A percentile compares a stretch with the other conserved stretches of the same genome.
phyloP scores from a whole-genome alignment of 1,139 yeast genomes.

The Ashbya aceris region DNA sequence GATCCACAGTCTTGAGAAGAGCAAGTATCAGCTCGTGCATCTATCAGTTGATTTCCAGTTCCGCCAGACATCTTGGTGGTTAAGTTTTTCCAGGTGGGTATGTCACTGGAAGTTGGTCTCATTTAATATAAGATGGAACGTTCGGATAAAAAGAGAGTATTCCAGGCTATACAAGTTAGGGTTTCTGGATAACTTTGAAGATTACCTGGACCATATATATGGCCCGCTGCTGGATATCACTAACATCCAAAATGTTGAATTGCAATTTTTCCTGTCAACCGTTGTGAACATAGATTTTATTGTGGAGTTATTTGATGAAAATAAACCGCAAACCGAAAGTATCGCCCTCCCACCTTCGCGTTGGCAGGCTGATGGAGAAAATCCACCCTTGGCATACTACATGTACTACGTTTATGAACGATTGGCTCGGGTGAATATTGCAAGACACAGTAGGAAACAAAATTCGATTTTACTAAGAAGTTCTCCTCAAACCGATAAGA shows the following conservation, averaged over 20 bases:
- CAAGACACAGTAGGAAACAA: neutral
- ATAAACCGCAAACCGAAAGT: neutral
- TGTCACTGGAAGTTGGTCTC: conserved; percentile 26
- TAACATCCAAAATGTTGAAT: conserved; percentile 10
- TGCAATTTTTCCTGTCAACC: conserved; percentile 19
- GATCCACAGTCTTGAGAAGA: conserved; percentile 22
- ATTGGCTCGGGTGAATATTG: neutral
- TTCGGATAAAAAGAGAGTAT: conserved; percentile 20
- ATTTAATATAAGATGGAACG: conserved; percentile 27
- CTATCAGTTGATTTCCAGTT: conserved; percentile 27
- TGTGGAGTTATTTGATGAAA: conserved; percentile 19
- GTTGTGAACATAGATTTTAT: conserved; percentile 22
- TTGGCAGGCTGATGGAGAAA: neutral
- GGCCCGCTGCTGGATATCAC: conserved; percentile 15
- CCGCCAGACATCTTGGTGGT: conserved; percentile 22
- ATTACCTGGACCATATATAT: neutral
- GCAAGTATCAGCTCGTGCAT: conserved; percentile 26
- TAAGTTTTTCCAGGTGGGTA: conserved; percentile 23
- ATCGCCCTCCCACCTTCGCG: neutral
- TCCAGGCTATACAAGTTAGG: conserved; percentile 15
- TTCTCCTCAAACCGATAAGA: neutral
- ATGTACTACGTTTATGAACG: neutral
- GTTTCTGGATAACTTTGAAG: conserved; percentile 6
- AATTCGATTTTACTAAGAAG: neutral
- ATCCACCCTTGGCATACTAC: conserved; percentile 1